A percentile compares a stretch with the other conserved stretches of the same genome.
These are phyloP conservation scores for Camelina sativa DNA, from an alignment of 345 rosid species.

Conservation along the genomic window DNA sequence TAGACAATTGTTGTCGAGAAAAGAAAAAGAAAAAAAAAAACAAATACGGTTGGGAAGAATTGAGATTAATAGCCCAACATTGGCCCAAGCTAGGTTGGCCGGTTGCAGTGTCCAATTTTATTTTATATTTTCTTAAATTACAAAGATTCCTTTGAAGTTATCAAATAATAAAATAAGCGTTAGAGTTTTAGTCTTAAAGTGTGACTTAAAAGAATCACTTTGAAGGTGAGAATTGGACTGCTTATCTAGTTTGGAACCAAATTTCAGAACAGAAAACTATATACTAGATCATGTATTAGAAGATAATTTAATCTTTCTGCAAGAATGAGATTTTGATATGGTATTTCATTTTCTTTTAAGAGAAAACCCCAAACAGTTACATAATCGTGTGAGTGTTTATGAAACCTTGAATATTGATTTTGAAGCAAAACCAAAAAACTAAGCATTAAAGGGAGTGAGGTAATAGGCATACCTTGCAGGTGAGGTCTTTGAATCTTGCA, in stretches of 20 bases:
- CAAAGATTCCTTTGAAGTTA: conserved; percentile 20
- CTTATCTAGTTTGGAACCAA: not conserved
- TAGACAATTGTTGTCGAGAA: no score
- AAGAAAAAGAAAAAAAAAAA: no score
- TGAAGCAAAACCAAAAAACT: not conserved
- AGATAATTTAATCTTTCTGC: conserved; percentile 8
- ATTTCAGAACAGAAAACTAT: not conserved
- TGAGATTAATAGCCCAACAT: conserved; percentile 29
- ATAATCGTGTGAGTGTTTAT: conserved; percentile 2
- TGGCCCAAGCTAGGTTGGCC: conserved; percentile 24
- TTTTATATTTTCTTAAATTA: not conserved
- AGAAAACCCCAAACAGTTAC: conserved; percentile 6
- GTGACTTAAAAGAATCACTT: not conserved
- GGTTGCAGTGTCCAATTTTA: not conserved
- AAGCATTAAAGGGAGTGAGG: conserved; percentile 5
- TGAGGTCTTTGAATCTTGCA: conserved; percentile 85
- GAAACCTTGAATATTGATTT: not conserved
- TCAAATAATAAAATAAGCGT: conserved; percentile 7
- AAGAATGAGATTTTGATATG: conserved; percentile 16
- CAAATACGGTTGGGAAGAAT: not conserved
- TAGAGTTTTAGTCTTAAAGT: not conserved
- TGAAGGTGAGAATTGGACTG: not conserved
- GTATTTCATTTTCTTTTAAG: not conserved
- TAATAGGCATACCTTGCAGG: conserved; percentile 60
- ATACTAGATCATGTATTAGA: conserved; percentile 1